Evolutionary conservation across 352 stramenopile species (phyloP), one percentile per base, ranked within the genome.

Genomic region (Globisporangium heterothallicum): DNA sequence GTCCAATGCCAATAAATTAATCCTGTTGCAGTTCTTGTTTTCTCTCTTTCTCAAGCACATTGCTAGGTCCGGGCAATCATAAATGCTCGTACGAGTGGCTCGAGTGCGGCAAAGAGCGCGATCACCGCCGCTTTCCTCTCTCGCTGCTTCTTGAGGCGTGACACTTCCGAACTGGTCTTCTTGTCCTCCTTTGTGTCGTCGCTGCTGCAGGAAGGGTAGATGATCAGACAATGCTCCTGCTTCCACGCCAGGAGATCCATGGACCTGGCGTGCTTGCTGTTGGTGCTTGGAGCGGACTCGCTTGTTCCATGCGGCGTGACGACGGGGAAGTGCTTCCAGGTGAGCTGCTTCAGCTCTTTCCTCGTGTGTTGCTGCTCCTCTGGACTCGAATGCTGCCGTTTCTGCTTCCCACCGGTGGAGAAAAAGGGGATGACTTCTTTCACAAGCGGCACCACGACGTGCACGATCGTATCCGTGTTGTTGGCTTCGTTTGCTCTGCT

Each of bases 1-100:
- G n/a, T n/a, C n/a, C n/a, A n/a, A n/a, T n/a, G n/a, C n/a, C n/a
- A n/a, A n/a, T n/a, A n/a, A n/a, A n/a, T n/a, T n/a, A n/a, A n/a
- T n/a, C n/a, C n/a, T n/a, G n/a, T n/a, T n/a, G n/a, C n/a, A n/a
- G n/a, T n/a, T n/a, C n/a, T n/a, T n/a, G n/a, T n/a, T 56, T 49
- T 44, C 68, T 70, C 56, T 86, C 74, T 16, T 36, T 1, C 30
- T 38, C 14, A 18, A 8, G 12, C n/a, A 38, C 32, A 6, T 38
- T 38, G n/a, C 32, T 36, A 48, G 19, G 43, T 47, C 18, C 43
- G 56, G 10, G 36, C 27, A 29, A 52, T 68, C n/a, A 54, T 29
- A 25, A 66, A 61, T 7, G 64, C 58, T 44, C 55, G 58, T 1
- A 71, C 58, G n/a, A 77, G 40, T 18, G 56, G 52, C 29, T 72